A percentile compares a stretch with the other conserved stretches of the same genome.
Conservation (phyloP, 2,329 filamentous ascomycete species). For the Pseudocercospora eumusae region DNA sequence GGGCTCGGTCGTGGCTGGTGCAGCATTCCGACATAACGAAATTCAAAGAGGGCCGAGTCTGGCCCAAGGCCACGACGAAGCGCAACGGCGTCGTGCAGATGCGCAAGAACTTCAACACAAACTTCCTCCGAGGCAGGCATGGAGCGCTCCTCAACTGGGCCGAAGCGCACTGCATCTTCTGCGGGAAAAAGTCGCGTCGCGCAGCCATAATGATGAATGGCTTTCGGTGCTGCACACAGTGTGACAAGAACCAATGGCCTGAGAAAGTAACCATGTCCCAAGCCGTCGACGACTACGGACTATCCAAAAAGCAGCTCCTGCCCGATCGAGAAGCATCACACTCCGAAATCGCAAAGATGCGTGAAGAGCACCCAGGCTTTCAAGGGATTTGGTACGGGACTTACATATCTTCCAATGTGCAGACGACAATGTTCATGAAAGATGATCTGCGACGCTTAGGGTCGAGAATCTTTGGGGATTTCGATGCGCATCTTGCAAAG, state of each 20-base stretch:
- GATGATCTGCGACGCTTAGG: constrained; percentile 32
- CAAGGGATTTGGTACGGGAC: constrained; percentile 31
- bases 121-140: constrained; percentile 18
- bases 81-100: constrained; percentile 4
- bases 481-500: constrained; percentile 25
- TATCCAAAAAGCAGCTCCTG: constrained; percentile 33
- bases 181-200: constrained; percentile 33
- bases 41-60: constrained; percentile 15
- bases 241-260: constrained; percentile 36
- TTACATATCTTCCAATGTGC: constrained; percentile 26
- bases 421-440: constrained; percentile 35
- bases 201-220: constrained; percentile 37
- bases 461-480: constrained; percentile 27
- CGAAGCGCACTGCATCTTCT: constrained; percentile 36
- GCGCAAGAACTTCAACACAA: constrained; percentile 12
- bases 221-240: constrained; percentile 34
- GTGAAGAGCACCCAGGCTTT: constrained; percentile 12
- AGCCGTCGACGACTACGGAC: constrained; percentile 30
- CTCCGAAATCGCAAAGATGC: background rate
- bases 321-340: constrained; percentile 15
- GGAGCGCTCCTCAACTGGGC: constrained; percentile 32
- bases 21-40: constrained; percentile 32
- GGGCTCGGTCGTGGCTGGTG: constrained; percentile 34
- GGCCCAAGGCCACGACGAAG: constrained; percentile 12
- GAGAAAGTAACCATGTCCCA: constrained; percentile 38